Percentiles rank a stretch among this genome's conserved stretches.
phyloP scores from a whole-genome alignment of 2,329 filamentous ascomycete species.

The Lachnellula arida region DNA sequence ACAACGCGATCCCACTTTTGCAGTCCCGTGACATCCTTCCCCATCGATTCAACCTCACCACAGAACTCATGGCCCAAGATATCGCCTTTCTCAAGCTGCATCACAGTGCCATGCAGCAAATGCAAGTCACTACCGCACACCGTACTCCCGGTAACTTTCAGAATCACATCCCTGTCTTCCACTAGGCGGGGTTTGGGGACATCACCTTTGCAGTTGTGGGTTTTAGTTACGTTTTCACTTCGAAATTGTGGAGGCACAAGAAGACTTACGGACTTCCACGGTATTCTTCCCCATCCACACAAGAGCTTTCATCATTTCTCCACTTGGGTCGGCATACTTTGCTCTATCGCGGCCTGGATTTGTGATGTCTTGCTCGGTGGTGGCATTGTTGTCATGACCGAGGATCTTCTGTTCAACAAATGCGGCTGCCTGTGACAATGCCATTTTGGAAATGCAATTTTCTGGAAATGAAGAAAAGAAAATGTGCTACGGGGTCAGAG shows the following conservation, averaged over 20 bases:
- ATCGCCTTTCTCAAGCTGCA: constrained; percentile 46
- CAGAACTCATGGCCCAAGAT: constrained; percentile 52
- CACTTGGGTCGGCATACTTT: constrained; percentile 45
- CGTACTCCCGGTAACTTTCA: constrained; percentile 59
- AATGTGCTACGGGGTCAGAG: too few species aligned
- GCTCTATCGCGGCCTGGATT: constrained; percentile 52
- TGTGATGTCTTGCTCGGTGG: constrained; percentile 63
- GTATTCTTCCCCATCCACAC: constrained; percentile 79
- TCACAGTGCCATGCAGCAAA: constrained; percentile 35
- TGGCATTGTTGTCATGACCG: constrained; percentile 62
- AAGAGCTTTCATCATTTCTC: constrained; percentile 71
- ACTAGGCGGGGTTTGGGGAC: constrained; percentile 67
- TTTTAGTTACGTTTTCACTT: not conserved
- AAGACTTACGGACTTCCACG: constrained; percentile 56
- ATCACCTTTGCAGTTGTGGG: constrained; percentile 42
- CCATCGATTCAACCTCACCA: constrained; percentile 43
- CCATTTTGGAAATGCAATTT: constrained; percentile 38
- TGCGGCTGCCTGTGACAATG: constrained; percentile 62
- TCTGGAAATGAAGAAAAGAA: too few species aligned
- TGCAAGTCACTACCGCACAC: constrained; percentile 37
- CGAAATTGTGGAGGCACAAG: not conserved
- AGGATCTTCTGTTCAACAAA: constrained; percentile 56
- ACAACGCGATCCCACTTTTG: constrained; percentile 67
- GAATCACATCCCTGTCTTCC: constrained; percentile 71
- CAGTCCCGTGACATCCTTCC: constrained; percentile 48